Percentiles rank a stretch among this genome's conserved stretches.
These are phyloP conservation scores for Auriscalpium orientale DNA, from an alignment of 768 basidiomycete species.

Conservation along the genomic window DNA sequence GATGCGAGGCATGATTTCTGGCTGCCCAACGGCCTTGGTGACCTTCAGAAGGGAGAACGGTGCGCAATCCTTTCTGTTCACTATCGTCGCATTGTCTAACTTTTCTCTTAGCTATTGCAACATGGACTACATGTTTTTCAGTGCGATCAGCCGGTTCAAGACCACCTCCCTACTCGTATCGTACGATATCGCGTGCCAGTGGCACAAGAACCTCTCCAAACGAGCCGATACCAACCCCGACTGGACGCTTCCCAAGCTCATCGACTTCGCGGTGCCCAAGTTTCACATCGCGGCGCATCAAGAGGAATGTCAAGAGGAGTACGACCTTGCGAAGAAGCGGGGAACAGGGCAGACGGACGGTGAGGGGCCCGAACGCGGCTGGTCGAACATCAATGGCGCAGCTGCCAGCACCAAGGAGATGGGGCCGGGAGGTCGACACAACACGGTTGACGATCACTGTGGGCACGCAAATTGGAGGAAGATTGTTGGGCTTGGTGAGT, in stretches of 20 bases:
- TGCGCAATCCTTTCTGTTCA: not conserved
- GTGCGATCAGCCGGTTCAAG: not conserved
- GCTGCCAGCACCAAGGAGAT: constrained; percentile 29
- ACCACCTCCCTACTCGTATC: not conserved
- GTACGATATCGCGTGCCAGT: constrained; percentile 25
- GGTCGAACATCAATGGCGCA: constrained; percentile 22
- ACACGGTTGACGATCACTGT: constrained; percentile 22
- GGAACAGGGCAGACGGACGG: constrained; percentile 28
- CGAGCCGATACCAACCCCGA: not conserved
- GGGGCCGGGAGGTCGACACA: constrained; percentile 22
- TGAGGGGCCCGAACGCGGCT: constrained; percentile 26
- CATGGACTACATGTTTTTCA: not conserved
- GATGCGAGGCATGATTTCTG: not conserved
- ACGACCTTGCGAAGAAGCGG: constrained; percentile 15
- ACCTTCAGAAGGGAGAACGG: not conserved
- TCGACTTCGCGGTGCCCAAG: constrained; percentile 21
- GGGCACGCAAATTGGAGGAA: constrained; percentile 25
- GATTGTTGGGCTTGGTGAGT: constrained; percentile 15
- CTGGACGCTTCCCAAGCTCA: not conserved
- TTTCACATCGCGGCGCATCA: constrained; percentile 24
- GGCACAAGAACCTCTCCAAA: not conserved
- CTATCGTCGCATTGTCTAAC: not conserved
- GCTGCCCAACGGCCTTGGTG: not conserved
- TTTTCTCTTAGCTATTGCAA: not conserved
- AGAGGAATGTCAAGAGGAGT: constrained; percentile 16